Base-by-base conservation (phyloP, 2,329 filamentous ascomycete species). In the Colletotrichum sp. region DNA sequence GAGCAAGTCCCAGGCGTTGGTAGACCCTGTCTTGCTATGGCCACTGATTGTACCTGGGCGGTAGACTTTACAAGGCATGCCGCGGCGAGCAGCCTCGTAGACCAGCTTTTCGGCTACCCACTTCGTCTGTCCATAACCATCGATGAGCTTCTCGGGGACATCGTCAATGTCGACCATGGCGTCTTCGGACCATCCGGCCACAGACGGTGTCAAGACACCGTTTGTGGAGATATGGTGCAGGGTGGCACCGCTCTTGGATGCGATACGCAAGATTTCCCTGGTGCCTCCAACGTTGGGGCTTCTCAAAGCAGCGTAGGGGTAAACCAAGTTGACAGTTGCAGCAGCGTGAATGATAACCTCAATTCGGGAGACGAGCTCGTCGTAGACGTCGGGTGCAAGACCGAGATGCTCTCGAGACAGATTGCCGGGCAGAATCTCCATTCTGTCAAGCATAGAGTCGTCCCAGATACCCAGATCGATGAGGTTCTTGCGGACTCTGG, bases 181-280 rank as follows among this genome's bases (percentile, higher is more conserved):
- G 76, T 92, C 90, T 82, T 96, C 94, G 1, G 90, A 84, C 94
- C 94, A 96, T 13, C 94, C 93, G 52, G 92, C 88, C 7, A 89
- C 88, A 0, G 93, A 94, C 9, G 93, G 90, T 2, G 94, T 94
- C 43, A 96, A 84, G 3, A 96, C 94, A 66, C 94, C 94, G 78
- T 96, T 96, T 1, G 94, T 96, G 0, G 94, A 96, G 2, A 96
- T 87, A 76, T 96, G 94, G 79, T 96, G 94, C 2, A 96, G 88
- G 0, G 94, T 95, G 1, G 94, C 93, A 14, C 92, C 92, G 28
- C 89, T 90, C 48, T 89, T 88, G 73, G 90, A 89, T 0, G 94
- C 94, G 30, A 96, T 86, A 58, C 94, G 92, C 67, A 96, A 84
- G 52, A 96, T 90, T 81, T 96, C 94, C 56, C 90, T 87, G 1